phyloP scores from a whole-genome alignment of 2,329 filamentous ascomycete species.

The Xylariaceae sp. region DNA sequence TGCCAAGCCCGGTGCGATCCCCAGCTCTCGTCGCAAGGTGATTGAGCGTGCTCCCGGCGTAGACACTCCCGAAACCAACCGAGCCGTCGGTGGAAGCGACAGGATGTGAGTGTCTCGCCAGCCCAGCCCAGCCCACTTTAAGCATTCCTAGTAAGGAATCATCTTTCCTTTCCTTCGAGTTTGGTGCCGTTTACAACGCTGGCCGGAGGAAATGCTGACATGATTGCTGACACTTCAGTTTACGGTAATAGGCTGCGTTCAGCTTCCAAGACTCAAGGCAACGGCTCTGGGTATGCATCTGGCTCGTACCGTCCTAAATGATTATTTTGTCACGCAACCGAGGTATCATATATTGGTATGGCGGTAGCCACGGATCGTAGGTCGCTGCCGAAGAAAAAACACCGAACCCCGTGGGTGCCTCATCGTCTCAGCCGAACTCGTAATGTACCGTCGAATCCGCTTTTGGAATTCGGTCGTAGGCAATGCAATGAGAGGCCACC shows the following conservation, averaged over 20 bases:
- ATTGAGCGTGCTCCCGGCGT: conserved; percentile 62
- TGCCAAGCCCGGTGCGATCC: conserved; percentile 68
- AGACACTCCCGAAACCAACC: conserved; percentile 69
- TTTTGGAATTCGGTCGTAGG: conserved; percentile 20
- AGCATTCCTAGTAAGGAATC: conserved; percentile 85
- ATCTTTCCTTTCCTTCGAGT: conserved; percentile 68
- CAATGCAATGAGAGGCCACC: conserved; percentile 20
- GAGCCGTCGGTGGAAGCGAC: conserved; percentile 75
- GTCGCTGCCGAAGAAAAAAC: conserved; percentile 21
- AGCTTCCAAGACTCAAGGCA: conserved; percentile 63
- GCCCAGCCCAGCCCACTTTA: conserved; percentile 48
- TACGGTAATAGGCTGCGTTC: conserved; percentile 83
- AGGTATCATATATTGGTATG: conserved; percentile 23
- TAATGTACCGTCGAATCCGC: conserved; percentile 17
- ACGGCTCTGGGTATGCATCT: conserved; percentile 39
- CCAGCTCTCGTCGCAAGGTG: conserved; percentile 79
- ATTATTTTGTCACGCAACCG: conserved; percentile 28
- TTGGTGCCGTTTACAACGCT: conserved; percentile 75
- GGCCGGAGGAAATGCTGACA: conserved; percentile 71
- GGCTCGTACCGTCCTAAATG: conserved; percentile 43
- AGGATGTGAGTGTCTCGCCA: conserved; percentile 87
- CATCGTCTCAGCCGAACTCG: conserved; percentile 18
- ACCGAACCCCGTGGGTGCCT: conserved; percentile 23
- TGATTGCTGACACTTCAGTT: conserved; percentile 77
- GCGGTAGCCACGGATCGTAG: conserved; percentile 20